phyloP scores from a whole-genome alignment of 129 eudicot species.

The Centrapalus pauciflorus region DNA sequence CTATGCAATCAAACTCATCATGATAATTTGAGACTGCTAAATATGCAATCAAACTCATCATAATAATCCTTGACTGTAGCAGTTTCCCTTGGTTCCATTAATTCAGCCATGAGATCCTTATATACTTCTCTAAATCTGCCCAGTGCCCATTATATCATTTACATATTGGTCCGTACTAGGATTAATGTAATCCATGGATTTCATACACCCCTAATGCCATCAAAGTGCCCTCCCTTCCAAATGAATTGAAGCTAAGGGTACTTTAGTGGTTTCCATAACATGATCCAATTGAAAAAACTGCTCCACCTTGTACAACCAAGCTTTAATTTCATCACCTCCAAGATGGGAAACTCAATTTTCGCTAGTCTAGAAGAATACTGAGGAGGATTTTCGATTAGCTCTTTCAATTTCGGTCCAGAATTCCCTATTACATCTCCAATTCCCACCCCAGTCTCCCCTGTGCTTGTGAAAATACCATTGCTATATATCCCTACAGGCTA shows the following conservation, averaged over 20 bases:
- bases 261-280: not conserved
- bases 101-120: constrained; percentile 13
- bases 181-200: not conserved
- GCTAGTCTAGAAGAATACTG: not conserved
- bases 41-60: constrained; percentile 5
- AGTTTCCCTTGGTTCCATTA: not conserved
- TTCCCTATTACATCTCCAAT: too few species aligned
- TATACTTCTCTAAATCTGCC: constrained; percentile 4
- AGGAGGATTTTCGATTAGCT: not conserved
- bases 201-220: constrained; percentile 10
- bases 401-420: not conserved
- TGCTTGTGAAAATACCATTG: too few species aligned
- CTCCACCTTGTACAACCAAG: constrained; percentile 10
- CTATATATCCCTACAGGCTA: too few species aligned
- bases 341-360: constrained; percentile 13
- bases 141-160: not conserved
- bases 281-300: not conserved
- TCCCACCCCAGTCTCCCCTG: too few species aligned
- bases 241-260: not conserved
- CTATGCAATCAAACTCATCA: not conserved
- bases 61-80: not conserved
- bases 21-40: not conserved
- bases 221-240: not conserved
- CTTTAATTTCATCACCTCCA: not conserved
- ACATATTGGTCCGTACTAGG: not conserved